Evolutionary conservation across 1,284 basidiomycete species (phyloP), one percentile per base, ranked within the genome.

Genomic region (Sporisorium sorghi): DNA sequence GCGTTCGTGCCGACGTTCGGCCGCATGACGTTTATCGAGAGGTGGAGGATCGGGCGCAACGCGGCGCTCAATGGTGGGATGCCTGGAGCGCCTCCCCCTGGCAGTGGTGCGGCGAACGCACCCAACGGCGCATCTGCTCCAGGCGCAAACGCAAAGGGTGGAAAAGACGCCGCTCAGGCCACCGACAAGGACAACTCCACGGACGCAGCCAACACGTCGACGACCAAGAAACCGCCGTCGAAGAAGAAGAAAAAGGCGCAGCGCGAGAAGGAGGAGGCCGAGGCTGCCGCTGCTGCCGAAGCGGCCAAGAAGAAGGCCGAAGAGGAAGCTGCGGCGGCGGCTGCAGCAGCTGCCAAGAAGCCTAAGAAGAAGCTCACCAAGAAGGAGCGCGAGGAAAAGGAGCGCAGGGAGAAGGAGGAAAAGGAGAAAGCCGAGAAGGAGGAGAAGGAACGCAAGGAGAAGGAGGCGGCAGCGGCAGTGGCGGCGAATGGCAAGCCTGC

Each of bases 351-450:
- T 2, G 61, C 73, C 17, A 67, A 68, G 61, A 66, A 68, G 56
- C 62, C 64, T 6, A 72, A 64, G 57, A 79, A 78, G 67, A 77
- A 79, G 67, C 63, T 68, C 52, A 78, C 75, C 33, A 82, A 80
- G 46, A 72, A 73, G 44, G 67, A 76, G 44, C 68, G 69, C 26
- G 67, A 68, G 33, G 66, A 70, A 42, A 65, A 58, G 46, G 69
- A 66, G 58, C 51, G 61, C 42, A 62, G 61, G 61, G 73, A 73
- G 55, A 67, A 58, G 48, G 73, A 77, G 51, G 73, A 65, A 52
- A 66, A 65, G 39, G 76, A 69, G 51, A 76, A 86, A 6, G 84
- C 73, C 33, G 68, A 77, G 61, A 67, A 68, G 52, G 73, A 76
- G 43, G 71, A 61, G 48, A 61, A 68, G 53, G 69, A 73, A 50